Base-by-base conservation (phyloP, 225 moss, liverwort and hornwort genomes). In the Sphagnum tenellum region DNA sequence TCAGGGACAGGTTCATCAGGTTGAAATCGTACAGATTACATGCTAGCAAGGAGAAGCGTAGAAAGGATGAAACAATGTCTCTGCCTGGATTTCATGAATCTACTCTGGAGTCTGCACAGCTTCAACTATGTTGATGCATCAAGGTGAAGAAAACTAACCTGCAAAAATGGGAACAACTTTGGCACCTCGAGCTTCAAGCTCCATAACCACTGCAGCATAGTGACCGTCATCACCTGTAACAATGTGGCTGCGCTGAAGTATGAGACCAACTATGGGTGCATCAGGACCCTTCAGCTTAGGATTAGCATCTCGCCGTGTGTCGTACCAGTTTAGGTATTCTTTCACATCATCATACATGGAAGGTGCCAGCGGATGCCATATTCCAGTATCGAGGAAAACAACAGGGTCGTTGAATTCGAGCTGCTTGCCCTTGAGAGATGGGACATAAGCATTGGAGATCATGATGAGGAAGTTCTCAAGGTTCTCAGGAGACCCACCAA, bases 331-430 rank as follows among this genome's bases (percentile, higher is more conserved):
- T 68, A 98, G 49, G 48, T 93, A 98, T 58, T 98, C 96, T 72
- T 98, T 98, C 45, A 98, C 81, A 47, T 98, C 96, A 66, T 90
- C 90, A 57, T 89, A 98, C 89, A 93, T 93, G 56, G 85, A 77
- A n/a, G 90, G 96, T 44, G 96, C 92, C 85, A 98, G 77, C 4
- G 96, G 96, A 55, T 98, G 96, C 96, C 96, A 98, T 57, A 98
- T 98, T 56, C 96, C 96, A 5, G 86, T 81, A 50, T 98, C 96
- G 57, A 98, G 58, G 58, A 84, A 98, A 50, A 88, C 72, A 0
- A 98, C 90, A 29, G 96, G 96, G 4, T 98, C 96, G 3, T 89
- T 50, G 10, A 71, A 98, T 48, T 87, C 53, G 12, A 98, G 45
- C 8, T 82, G 79, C n/a, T 61, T 46, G 5, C 71, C 64, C 50